These are phyloP conservation scores for Martiniozyma abietophila DNA, from an alignment of 805 yeast genomes.

Conservation along the genomic window DNA sequence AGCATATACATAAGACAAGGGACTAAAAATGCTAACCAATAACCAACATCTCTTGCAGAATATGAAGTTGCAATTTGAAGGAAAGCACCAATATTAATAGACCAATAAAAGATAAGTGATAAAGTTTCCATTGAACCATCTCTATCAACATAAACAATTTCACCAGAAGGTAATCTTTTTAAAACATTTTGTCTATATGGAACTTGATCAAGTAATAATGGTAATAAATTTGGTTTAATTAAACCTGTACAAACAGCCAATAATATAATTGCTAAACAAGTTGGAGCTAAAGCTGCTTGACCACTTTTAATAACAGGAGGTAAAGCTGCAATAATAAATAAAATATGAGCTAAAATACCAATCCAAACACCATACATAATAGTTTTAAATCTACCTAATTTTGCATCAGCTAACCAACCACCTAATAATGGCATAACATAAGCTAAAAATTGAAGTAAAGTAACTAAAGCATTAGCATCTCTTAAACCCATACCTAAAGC, in stretches of 20 bases:
- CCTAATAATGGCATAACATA: conserved; percentile 44
- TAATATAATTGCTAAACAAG: conserved; percentile 31
- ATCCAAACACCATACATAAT: conserved; percentile 40
- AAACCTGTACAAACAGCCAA: conserved; percentile 42
- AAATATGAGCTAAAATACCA: conserved; percentile 38
- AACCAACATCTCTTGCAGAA: conserved; percentile 42
- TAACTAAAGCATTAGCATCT: conserved; percentile 38
- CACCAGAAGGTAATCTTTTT: conserved; percentile 51
- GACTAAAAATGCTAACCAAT: conserved; percentile 44
- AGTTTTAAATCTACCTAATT: conserved; percentile 37
- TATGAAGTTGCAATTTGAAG: conserved; percentile 43
- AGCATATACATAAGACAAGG: conserved; percentile 48
- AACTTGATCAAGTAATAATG: conserved; percentile 49
- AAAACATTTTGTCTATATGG: conserved; percentile 53
- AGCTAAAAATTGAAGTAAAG: conserved; percentile 39
- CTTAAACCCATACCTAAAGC: conserved; percentile 39
- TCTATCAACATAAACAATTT: conserved; percentile 49
- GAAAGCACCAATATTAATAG: conserved; percentile 47
- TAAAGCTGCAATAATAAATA: conserved; percentile 40
- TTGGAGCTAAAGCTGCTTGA: conserved; percentile 30
- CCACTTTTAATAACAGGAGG: conserved; percentile 35
- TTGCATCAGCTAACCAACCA: conserved; percentile 43
- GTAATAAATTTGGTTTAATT: conserved; percentile 44
- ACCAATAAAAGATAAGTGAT: conserved; percentile 42
- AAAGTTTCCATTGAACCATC: conserved; percentile 31